Percentiles rank a stretch among this genome's conserved stretches.
These are phyloP conservation scores for Ottelia alismoides DNA, from an alignment of 106 monocot species.

Conservation along the genomic window DNA sequence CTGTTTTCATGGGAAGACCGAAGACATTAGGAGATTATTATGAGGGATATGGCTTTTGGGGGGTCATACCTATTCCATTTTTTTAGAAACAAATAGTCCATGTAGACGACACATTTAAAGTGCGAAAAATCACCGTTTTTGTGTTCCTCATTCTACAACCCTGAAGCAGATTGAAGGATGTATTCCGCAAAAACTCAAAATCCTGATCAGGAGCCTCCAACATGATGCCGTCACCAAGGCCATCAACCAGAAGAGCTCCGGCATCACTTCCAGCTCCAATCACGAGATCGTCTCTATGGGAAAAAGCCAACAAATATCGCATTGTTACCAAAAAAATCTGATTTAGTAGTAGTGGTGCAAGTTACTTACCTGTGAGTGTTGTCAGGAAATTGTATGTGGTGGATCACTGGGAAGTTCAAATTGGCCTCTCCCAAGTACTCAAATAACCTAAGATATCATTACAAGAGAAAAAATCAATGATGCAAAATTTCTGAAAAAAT, in stretches of 20 bases:
- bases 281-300: constrained; percentile 97
- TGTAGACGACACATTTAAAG: too few relatives aligned
- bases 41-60: too few relatives aligned
- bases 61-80: too few relatives aligned
- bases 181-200: constrained; percentile 92
- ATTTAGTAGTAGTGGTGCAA: too few relatives aligned
- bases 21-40: too few relatives aligned
- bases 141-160: constrained; percentile 99
- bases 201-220: constrained; percentile 80
- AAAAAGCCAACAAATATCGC: too few relatives aligned
- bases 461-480: neutral
- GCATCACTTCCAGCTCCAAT: constrained; percentile 76
- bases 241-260: constrained; percentile 93
- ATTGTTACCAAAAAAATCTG: too few relatives aligned
- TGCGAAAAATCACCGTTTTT: constrained; percentile 62
- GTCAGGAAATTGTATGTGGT: constrained; percentile 76
- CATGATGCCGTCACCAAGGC: constrained; percentile 88
- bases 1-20: too few relatives aligned
- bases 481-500: too few relatives aligned
- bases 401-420: constrained; percentile 82
- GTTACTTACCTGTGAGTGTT: constrained; percentile 47
- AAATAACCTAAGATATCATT: constrained; percentile 69
- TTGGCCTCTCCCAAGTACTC: constrained; percentile 66
- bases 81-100: too few relatives aligned
- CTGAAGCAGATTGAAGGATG: constrained; percentile 96